Evolutionary conservation across 1,284 basidiomycete genomes (phyloP).

Genomic region (Microbotryum lychnidis-dioicae): DNA sequence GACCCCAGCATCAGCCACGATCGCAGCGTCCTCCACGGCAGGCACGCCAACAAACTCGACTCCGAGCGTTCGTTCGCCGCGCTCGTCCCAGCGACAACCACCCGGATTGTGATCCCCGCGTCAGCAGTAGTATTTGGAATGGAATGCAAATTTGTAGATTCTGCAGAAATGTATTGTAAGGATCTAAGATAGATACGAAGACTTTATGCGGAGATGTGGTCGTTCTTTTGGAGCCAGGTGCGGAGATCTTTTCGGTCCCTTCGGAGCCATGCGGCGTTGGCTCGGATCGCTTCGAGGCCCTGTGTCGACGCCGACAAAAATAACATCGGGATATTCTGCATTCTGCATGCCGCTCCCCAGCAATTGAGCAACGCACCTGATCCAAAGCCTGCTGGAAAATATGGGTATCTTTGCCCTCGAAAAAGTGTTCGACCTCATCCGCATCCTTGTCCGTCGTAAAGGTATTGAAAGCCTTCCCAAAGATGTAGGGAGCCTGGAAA

Average conservation of each 20-base stretch:
- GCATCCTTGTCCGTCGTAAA: constrained; percentile 67
- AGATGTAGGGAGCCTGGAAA: not conserved
- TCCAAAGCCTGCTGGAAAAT: constrained; percentile 16
- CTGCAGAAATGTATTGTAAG: too few relatives aligned
- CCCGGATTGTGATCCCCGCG: too few relatives aligned
- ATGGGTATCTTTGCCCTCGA: constrained; percentile 27
- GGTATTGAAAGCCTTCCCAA: constrained; percentile 22
- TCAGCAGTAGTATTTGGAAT: too few relatives aligned
- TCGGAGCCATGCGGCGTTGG: constrained; percentile 48
- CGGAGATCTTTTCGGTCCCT: constrained; percentile 51
- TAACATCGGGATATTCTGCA: too few relatives aligned
- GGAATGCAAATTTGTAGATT: too few relatives aligned
- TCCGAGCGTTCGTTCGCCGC: too few relatives aligned
- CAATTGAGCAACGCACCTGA: constrained; percentile 2
- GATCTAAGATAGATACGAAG: too few relatives aligned
- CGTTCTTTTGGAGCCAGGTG: constrained; percentile 52
- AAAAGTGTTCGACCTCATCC: constrained; percentile 56
- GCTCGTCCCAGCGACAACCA: too few relatives aligned
- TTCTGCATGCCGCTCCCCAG: not conserved
- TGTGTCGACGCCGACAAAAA: constrained; percentile 34
- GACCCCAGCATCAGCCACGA: too few relatives aligned
- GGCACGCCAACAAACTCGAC: too few relatives aligned
- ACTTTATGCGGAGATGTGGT: not conserved
- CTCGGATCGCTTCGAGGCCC: constrained; percentile 48
- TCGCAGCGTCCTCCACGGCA: too few relatives aligned